Evolutionary conservation across 2,329 filamentous ascomycete genomes (phyloP).

Genomic region (Aspergillus sp.): DNA sequence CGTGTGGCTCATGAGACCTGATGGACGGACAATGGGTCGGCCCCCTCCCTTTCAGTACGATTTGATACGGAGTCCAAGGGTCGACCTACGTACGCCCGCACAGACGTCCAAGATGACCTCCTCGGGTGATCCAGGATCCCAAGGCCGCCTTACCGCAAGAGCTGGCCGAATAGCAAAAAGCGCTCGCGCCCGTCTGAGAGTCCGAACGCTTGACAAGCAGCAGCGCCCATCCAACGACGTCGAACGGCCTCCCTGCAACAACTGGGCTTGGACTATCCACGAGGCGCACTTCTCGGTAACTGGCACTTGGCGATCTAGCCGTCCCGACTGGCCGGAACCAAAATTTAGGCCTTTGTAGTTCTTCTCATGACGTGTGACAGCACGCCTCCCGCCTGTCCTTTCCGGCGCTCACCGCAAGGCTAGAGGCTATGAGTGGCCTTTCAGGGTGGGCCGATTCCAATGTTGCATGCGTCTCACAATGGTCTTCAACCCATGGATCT

Average conservation of each 20-base stretch:
- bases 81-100: neutral
- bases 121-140: neutral
- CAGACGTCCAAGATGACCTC: slow-evolving; percentile 2
- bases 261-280: neutral
- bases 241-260: neutral
- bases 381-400: slow-evolving; percentile 1
- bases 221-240: no score
- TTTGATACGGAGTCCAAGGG: neutral
- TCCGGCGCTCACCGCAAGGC: neutral
- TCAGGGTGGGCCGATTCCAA: neutral
- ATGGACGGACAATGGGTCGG: neutral
- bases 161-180: neutral
- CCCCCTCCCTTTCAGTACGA: neutral
- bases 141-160: neutral
- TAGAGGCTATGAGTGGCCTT: neutral
- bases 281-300: neutral
- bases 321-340: slow-evolving; percentile 12
- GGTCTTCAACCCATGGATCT: slow-evolving; percentile 1
- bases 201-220: neutral
- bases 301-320: slow-evolving; percentile 8
- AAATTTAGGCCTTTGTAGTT: slow-evolving; percentile 5
- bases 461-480: slow-evolving; percentile 2
- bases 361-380: slow-evolving; percentile 8
- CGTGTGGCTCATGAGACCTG: neutral
- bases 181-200: neutral